phyloP scores from a whole-genome alignment of 2,329 filamentous ascomycete species.

The Claviceps purpurea region DNA sequence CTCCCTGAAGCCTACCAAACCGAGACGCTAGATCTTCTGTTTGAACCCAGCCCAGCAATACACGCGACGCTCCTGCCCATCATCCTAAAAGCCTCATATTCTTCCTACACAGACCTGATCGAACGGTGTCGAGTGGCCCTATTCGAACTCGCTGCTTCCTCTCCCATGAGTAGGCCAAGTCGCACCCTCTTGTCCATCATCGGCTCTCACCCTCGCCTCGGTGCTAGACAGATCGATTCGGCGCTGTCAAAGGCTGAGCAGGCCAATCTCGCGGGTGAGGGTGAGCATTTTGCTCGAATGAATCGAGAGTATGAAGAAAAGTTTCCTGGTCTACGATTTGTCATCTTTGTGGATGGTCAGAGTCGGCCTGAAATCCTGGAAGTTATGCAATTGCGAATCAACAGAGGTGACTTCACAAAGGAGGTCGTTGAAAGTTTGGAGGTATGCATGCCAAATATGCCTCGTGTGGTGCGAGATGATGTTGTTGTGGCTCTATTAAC shows the following conservation, averaged over 20 bases:
- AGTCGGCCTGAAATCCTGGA: slow-evolving; percentile 61
- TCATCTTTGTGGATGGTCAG: slow-evolving; percentile 83
- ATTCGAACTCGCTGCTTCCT: slow-evolving; percentile 40
- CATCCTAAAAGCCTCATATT: slow-evolving; percentile 42
- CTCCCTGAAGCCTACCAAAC: slow-evolving; percentile 42
- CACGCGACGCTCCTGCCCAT: slow-evolving; percentile 58
- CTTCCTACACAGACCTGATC: slow-evolving; percentile 58
- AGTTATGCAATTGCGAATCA: slow-evolving; percentile 67
- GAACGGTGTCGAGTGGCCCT: slow-evolving; percentile 51
- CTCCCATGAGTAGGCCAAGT: slow-evolving; percentile 29
- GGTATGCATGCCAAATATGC: slow-evolving; percentile 29
- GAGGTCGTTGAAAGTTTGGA: slow-evolving; percentile 65
- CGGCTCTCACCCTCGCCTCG: slow-evolving; percentile 70
- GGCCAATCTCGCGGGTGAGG: slow-evolving; percentile 53
- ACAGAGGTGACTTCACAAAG: slow-evolving; percentile 45
- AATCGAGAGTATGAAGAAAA: slow-evolving; percentile 68
- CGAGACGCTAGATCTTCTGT: slow-evolving; percentile 59
- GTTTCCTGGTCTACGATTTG: slow-evolving; percentile 76
- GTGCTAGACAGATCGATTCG: slow-evolving; percentile 70
- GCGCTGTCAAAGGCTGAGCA: slow-evolving; percentile 72
- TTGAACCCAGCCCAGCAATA: slow-evolving; percentile 67
- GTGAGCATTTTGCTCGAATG: slow-evolving; percentile 47
- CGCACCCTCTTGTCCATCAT: slow-evolving; percentile 56
- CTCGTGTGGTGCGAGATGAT: neutral
- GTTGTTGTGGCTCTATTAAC: slow-evolving; percentile 9